Percentiles rank a stretch among this genome's conserved stretches.
Evolutionary conservation across 106 monocot species (phyloP).

Genomic region (Gastrodia elata): DNA sequence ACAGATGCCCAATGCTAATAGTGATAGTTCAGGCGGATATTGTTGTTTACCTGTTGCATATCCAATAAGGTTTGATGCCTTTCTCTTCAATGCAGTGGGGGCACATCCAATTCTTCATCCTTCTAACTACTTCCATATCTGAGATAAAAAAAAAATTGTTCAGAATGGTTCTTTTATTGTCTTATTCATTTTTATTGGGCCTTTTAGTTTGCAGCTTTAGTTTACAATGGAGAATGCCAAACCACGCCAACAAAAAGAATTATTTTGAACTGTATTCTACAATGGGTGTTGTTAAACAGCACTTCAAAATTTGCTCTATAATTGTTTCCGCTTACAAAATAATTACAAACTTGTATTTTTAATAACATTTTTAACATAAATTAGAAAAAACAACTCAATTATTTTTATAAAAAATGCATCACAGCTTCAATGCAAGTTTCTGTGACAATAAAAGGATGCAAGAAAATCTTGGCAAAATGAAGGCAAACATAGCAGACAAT

Average conservation of each 20-base stretch:
- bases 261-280: neutral
- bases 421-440: neutral
- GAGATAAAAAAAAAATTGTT: conserved; percentile 7
- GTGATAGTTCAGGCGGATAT: neutral
- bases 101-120: conserved; percentile 62
- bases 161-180: no score
- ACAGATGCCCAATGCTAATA: no score
- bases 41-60: conserved; percentile 43
- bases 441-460: neutral
- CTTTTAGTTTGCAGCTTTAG: no score
- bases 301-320: neutral
- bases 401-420: no score
- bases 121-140: conserved; percentile 55
- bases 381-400: neutral
- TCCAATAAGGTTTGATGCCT: conserved; percentile 54
- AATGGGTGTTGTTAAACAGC: neutral
- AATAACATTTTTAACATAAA: neutral
- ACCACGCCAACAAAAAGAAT: neutral
- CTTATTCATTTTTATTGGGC: no score
- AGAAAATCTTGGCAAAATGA: neutral
- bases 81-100: conserved; percentile 66
- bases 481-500: no score
- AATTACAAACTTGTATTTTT: neutral
- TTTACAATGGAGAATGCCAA: no score
- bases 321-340: neutral